Base-by-base conservation (phyloP, 306 rosid species). In the Prunus mira region DNA sequence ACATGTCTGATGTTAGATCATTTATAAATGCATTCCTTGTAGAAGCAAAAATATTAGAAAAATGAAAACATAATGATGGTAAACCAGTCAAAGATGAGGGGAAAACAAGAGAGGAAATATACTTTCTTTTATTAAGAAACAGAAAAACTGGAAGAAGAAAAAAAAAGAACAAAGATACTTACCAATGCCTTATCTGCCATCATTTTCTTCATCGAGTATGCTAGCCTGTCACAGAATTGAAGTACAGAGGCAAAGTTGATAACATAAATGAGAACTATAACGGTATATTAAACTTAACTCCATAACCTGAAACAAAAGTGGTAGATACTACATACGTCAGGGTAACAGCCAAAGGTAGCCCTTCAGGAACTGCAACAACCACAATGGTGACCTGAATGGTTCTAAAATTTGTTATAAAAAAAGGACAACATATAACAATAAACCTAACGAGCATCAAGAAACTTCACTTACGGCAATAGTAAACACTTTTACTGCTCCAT, bases 331-430 rank as follows among this genome's bases (percentile, higher is more conserved):
- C 97, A 80, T 88, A 92, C 99, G 97, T 95, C 78, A 95, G 87
- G 67, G 99, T 95, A 68, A 95, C 99, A 43, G 99, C 99, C 90
- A 95, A 84, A 73, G 99, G 99, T 30, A 95, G 93, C 77, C 99
- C 99, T 85, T 95, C 99, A 52, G 97, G 97, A 70, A 95, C 99
- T 30, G 99, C 97, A 90, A 95, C 99, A 65, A 95, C 99, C 82
- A 95, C 99, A 79, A 95, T 95, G 52, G 97, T 95, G 70, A 95
- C 99, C 99, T 95, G 87, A 73, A 86, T n/a, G 76, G 79, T 83
- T 85, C 84, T 57, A 81, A 27, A 64, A 68, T 79, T 77, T 77
- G 90, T 66, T 62, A 79, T 73, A 75, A 49, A 12, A 61, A 27
- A 71, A 17, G 27, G 4, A 19, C 51, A 12, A 47, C 22, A 60